Evolutionary conservation across 305 asterid species (phyloP), one percentile per base, ranked within the genome.

Genomic region (Fraxinus sp.): DNA sequence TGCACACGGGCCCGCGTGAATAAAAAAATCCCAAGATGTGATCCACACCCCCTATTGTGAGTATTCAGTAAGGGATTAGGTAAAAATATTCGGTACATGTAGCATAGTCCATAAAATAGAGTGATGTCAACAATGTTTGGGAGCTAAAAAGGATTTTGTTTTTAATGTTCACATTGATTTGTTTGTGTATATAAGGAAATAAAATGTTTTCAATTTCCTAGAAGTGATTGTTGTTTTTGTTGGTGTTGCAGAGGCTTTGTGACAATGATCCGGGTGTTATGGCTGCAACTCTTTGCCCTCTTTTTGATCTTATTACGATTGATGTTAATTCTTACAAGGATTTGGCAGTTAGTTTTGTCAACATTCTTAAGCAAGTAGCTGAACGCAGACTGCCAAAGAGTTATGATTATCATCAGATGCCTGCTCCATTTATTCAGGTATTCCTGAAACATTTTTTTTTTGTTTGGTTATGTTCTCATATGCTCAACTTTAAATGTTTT

Each of bases 181-280:
- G 64, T 78, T 68, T 55, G 74, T 66, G 79, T n/a, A 46, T 14
- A 57, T 13, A 30, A 79, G 74, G 80, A 82, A 79, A 36, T 59
- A 70, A 82, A 68, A 33, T 33, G 33, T 41, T 44, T 28, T 80
- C 33, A 77, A 46, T 74, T 30, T 70, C 66, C 32, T 73, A 55
- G 78, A 83, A 76, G 80, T 76, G 30, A 81, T 82, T 28, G 3
- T 37, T 76, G 73, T 13, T 37, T 73, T 83, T 49, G 49, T 81
- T 28, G 3, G 0, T 89, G 49, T 83, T 92, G 82, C 97, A 97
- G 99, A 92, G 89, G 88, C 97, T 97, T 74, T 92, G 93, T 66
- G 99, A 97, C 76, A 97, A 92, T 87, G 98, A 97, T 90, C 99
- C 99, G 68, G 99, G 98, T 84, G 99, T 97, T 78, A 94, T 97